Evolutionary conservation across 768 basidiomycete genomes (phyloP), one percentile per base, ranked within the genome.

Genomic region (Flagelloscypha sp.): DNA sequence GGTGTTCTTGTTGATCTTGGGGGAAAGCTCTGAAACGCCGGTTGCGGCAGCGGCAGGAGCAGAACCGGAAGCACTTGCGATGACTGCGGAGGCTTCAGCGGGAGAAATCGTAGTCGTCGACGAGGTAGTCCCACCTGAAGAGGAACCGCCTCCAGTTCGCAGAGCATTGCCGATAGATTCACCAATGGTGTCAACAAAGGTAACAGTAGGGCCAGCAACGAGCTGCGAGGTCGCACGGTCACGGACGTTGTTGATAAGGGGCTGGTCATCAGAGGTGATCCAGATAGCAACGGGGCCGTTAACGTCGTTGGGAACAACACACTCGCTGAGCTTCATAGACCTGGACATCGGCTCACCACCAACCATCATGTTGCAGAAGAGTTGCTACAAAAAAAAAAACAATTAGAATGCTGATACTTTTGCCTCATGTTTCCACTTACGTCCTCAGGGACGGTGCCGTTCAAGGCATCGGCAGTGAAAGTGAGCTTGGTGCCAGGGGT

Each of bases 201-300:
- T 60, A 37, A 84, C 56, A 2, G 68, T 59, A 5, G 88, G 88
- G 19, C 87, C 86, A 3, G 84, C 84, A 41, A 87, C 59, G 52
- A 80, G 56, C 36, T 67, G 59, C 44, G 56, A 58, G 35, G 60
- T 61, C 30, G 66, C 68, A 40, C 78, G 76, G 49, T 78, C 68
- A 15, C 59, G 50, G 43, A 76, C 70, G 56, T 79, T 69, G 61
- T 74, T 76, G 53, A 70, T 46, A 20, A 89, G 61, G 2, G 84
- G 79, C 43, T 77, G 72, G 36, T 52, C 53, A 49, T 76, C 70
- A 13, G 66, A 66, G 21, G 81, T 85, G 61, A 88, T 57, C 57
- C 62, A 87, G 52, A 88, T 55, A 17, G 72, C 78, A 46, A 87
- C 78, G 43, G 81, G 79, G 27, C 87, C 86, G 53, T 82, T 75